Evolutionary conservation across 176 grass and related monocot species (phyloP), one percentile per base, ranked within the genome.

Genomic region (Oryza glaberrima): DNA sequence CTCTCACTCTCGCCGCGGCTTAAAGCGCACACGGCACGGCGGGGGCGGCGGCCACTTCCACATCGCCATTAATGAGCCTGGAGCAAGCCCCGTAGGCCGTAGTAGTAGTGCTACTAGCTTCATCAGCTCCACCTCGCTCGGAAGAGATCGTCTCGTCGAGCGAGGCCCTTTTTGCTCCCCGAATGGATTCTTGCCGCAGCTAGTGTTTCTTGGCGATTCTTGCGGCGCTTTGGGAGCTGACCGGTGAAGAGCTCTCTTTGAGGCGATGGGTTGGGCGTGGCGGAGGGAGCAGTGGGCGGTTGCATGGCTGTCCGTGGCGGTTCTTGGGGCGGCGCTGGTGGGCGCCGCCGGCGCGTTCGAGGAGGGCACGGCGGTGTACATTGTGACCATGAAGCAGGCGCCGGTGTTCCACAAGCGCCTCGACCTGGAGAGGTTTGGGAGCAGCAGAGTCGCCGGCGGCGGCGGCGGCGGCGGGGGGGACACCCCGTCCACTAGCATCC

Each of bases 341-440:
- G 30, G 74, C 14, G 81, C 66, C n/a, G 32, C 70, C 63, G 51
- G 76, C 60, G 88, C 74, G 36, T 82, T 80, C 34, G 82, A 94
- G 81, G 91, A 94, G 30, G 90, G 94, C 86, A 68, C 88, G 3
- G 85, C 88, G 36, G 91, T 99, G 75, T 99, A 94, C 83, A 96
- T 99, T 91, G 96, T 99, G 38, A 96, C 86, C 48, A 90, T 99
- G 96, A 96, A 89, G 70, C 90, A 94, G 72, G 77, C 81, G 64
- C 86, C 91, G 71, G 86, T 80, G 70, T 78, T 87, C 87, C 93
- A 96, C 84, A 86, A 60, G 77, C 84, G 65, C 58, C 79, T 81
- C 60, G 88, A 75, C 58, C 58, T 91, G 82, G 90, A 87, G 83
- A 87, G 70, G 67, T 78, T 81, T 56, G 83, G 87, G 87, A 84